Conservation (phyloP, 208 protist genomes). For the Leishmania tropica region DNA sequence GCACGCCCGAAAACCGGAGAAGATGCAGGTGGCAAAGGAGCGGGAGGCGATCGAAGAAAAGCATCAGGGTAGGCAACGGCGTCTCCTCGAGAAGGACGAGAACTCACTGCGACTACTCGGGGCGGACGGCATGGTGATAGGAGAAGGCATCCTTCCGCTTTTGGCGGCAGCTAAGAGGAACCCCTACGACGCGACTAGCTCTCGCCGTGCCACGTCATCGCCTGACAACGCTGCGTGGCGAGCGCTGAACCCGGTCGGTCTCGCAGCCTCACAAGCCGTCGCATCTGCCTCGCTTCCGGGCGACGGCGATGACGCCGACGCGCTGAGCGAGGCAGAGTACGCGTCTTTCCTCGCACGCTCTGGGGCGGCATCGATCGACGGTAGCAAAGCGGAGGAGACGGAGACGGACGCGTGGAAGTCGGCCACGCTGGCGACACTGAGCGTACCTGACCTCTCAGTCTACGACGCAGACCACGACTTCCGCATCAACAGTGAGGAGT, state of each 20-base stretch:
- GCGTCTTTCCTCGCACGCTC: constrained; percentile 24
- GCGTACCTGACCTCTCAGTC: constrained; percentile 68
- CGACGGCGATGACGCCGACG: constrained; percentile 1
- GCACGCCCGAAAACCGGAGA: constrained; percentile 25
- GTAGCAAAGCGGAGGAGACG: not conserved
- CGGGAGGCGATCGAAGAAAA: constrained; percentile 14
- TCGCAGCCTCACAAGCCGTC: constrained; percentile 23
- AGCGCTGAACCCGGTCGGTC: constrained; percentile 33
- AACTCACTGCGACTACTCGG: constrained; percentile 67
- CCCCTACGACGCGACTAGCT: not conserved
- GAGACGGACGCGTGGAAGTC: constrained; percentile 25
- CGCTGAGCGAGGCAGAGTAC: constrained; percentile 27
- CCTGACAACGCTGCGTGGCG: constrained; percentile 22
- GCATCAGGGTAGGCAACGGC: constrained; percentile 39
- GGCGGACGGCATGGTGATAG: constrained; percentile 42
- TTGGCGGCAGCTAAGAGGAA: not conserved
- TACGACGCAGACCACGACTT: constrained; percentile 72
- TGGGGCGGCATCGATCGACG: not conserved
- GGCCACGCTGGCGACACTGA: constrained; percentile 45
- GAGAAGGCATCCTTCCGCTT: constrained; percentile 66
- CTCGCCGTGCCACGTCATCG: not conserved
- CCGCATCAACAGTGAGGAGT: constrained; percentile 65
- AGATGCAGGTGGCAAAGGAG: constrained; percentile 40
- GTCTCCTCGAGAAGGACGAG: constrained; percentile 62
- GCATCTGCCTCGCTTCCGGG: constrained; percentile 2